Conservation (phyloP, 2,329 filamentous ascomycete genomes). For the Aureobasidium vineae region DNA sequence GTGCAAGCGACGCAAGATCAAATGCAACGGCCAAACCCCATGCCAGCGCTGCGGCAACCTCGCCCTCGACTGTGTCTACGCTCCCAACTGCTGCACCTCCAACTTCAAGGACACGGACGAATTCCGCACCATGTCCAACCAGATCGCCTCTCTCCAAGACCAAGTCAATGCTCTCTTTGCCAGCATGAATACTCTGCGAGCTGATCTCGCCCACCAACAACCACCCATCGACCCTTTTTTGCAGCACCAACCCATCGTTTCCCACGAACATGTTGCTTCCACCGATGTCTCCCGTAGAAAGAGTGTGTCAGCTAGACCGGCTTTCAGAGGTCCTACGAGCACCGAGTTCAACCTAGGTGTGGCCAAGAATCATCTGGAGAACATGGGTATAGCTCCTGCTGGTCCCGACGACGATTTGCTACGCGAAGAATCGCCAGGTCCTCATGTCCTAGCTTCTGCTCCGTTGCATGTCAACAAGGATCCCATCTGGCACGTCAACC, state of each 20-base stretch:
- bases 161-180: slow-evolving; percentile 77
- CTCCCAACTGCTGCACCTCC: slow-evolving; percentile 66
- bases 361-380: slow-evolving; percentile 80
- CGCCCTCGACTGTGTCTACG: slow-evolving; percentile 62
- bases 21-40: slow-evolving; percentile 64
- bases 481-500: slow-evolving; percentile 74
- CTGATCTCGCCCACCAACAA: slow-evolving; percentile 43
- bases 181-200: slow-evolving; percentile 66
- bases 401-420: slow-evolving; percentile 51
- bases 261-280: slow-evolving; percentile 18
- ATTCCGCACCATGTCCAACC: slow-evolving; percentile 75
- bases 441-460: slow-evolving; percentile 30
- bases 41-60: slow-evolving; percentile 66
- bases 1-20: slow-evolving; percentile 66
- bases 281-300: slow-evolving; percentile 27
- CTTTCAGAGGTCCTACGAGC: slow-evolving; percentile 82
- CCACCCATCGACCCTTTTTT: slow-evolving; percentile 40
- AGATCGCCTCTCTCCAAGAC: slow-evolving; percentile 73
- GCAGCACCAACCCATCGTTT: slow-evolving; percentile 30
- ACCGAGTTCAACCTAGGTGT: slow-evolving; percentile 82
- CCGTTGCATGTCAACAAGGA: slow-evolving; percentile 58
- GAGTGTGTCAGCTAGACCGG: slow-evolving; percentile 46
- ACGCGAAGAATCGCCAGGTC: slow-evolving; percentile 48
- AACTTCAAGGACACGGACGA: slow-evolving; percentile 92
- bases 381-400: slow-evolving; percentile 74